These are phyloP conservation scores for Anisodus tanguticus DNA, from an alignment of 257 asterid genomes.

Conservation along the genomic window DNA sequence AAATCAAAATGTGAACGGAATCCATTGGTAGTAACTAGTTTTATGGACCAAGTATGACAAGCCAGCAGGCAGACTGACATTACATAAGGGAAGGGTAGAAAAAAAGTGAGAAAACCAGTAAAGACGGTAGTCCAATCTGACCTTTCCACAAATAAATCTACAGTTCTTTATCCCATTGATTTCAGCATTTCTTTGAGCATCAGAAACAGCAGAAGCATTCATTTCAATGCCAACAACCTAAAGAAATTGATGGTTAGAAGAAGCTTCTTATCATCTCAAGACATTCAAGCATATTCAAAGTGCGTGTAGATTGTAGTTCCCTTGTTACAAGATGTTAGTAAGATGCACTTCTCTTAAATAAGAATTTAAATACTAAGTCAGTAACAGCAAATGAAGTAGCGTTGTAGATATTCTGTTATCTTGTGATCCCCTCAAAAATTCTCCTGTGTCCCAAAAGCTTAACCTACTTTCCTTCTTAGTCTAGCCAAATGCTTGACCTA, in stretches of 20 bases:
- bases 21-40: not conserved
- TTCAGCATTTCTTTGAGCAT: constrained; percentile 93
- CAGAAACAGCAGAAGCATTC: constrained; percentile 97
- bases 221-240: constrained; percentile 99
- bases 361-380: not conserved
- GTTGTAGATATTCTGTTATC: constrained; percentile 11
- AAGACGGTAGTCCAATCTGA: constrained; percentile 37
- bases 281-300: not conserved
- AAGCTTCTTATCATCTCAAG: constrained; percentile 31
- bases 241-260: constrained; percentile 35
- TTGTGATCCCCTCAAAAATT: not conserved
- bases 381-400: constrained; percentile 32
- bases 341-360: not conserved
- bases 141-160: constrained; percentile 96
- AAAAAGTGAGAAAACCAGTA: constrained; percentile 28
- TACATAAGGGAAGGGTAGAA: not conserved
- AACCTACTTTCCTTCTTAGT: not conserved
- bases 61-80: not conserved
- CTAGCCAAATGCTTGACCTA: not conserved
- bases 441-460: not conserved
- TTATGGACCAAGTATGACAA: not conserved
- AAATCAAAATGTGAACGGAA: not conserved
- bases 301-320: not conserved
- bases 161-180: constrained; percentile 83
- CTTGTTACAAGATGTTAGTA: not conserved